Percentiles rank a stretch among this genome's conserved stretches.
phyloP scores from a whole-genome alignment of 2,329 filamentous ascomycete species.

The Corniculantispora saksenae region DNA sequence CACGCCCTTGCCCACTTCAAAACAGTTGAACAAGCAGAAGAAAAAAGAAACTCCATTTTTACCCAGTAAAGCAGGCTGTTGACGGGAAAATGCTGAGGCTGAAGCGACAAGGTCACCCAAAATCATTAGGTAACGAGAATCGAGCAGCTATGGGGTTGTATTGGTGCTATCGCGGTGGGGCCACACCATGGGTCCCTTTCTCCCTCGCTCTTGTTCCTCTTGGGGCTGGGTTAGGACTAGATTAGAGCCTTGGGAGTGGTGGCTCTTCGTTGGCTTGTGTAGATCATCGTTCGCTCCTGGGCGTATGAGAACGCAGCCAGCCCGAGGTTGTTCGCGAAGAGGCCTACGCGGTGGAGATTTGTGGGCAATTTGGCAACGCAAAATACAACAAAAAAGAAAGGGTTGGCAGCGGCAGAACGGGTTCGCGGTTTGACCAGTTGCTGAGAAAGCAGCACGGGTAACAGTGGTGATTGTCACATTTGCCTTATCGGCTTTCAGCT shows the following conservation, averaged over 20 bases:
- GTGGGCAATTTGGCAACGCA: too few relatives aligned
- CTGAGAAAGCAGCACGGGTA: neutral
- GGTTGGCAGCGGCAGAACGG: neutral
- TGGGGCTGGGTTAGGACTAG: neutral
- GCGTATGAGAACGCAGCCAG: neutral
- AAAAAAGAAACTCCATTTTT: too few relatives aligned
- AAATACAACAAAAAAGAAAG: too few relatives aligned
- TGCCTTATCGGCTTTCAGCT: neutral
- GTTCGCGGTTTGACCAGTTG: neutral
- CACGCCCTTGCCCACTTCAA: conserved; percentile 2
- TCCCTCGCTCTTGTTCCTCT: neutral
- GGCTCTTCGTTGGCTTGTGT: neutral
- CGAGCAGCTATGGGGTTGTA: neutral
- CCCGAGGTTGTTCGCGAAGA: neutral
- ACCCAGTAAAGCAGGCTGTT: neutral
- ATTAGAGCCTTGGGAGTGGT: too few relatives aligned
- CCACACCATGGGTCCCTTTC: neutral
- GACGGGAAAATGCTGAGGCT: neutral
- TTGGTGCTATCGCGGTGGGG: neutral
- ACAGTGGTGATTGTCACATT: neutral
- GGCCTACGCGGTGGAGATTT: neutral
- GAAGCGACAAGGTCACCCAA: neutral
- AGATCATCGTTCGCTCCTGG: conserved; percentile 1
- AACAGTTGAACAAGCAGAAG: too few relatives aligned
- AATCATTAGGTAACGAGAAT: conserved; percentile 12